phyloP scores from a whole-genome alignment of 495 filamentous ascomycete genomes.

The Xylaria scruposa region DNA sequence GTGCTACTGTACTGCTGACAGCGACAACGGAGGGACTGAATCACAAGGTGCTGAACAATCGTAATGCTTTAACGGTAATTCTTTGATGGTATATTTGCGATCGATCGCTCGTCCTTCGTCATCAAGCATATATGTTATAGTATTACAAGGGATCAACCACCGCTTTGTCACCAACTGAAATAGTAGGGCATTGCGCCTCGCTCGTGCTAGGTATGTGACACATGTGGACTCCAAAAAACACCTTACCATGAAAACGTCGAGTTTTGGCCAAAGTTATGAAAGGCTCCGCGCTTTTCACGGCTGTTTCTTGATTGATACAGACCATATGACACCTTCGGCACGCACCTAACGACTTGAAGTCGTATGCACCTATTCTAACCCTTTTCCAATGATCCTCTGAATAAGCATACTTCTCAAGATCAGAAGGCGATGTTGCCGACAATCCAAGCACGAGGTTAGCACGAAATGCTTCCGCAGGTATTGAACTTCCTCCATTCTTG shows the following conservation, averaged over 20 bases:
- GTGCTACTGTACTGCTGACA: not conserved
- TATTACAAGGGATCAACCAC: conserved; percentile 33
- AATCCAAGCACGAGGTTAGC: conserved; percentile 79
- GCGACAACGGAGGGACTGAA: not conserved
- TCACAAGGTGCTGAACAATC: not conserved
- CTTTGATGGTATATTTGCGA: not conserved
- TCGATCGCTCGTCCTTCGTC: not conserved
- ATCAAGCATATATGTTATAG: not conserved
- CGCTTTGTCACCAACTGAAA: conserved; percentile 65
- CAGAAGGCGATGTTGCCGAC: conserved; percentile 29
- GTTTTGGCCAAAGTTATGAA: conserved; percentile 89
- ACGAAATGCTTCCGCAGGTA: conserved; percentile 73
- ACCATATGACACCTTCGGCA: conserved; percentile 96
- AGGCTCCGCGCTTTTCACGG: conserved; percentile 78
- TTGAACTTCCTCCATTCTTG: conserved; percentile 60
- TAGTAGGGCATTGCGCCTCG: conserved; percentile 55
- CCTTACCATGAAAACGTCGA: conserved; percentile 76
- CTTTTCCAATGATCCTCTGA: conserved; percentile 64
- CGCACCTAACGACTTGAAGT: conserved; percentile 75
- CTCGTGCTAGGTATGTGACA: conserved; percentile 50
- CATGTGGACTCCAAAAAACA: conserved; percentile 87
- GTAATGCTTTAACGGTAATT: not conserved
- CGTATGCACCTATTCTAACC: conserved; percentile 57
- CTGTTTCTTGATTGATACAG: conserved; percentile 86
- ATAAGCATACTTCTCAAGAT: conserved; percentile 40